phyloP scores from a whole-genome alignment of 129 eudicot species.

The Artemisia tridentata region DNA sequence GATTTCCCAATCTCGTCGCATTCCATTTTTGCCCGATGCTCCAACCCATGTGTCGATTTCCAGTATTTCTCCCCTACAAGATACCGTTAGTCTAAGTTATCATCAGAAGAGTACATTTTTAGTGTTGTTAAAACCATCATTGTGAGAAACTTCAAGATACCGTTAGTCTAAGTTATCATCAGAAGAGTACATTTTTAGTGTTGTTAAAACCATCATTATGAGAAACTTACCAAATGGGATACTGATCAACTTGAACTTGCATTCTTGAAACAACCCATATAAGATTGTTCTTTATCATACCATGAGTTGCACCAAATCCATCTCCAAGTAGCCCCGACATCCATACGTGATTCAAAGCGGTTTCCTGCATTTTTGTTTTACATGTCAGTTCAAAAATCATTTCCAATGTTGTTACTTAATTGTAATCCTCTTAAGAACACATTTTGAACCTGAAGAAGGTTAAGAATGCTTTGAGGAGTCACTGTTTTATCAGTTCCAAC shows the following conservation, averaged over 20 bases:
- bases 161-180: background rate
- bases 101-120: background rate
- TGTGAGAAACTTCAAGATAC: background rate
- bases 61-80: slow-evolving; percentile 70
- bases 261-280: slow-evolving; percentile 87
- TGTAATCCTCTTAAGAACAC: background rate
- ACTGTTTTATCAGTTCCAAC: slow-evolving; percentile 71
- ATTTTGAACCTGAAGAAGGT: slow-evolving; percentile 55
- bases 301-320: slow-evolving; percentile 88
- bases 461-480: slow-evolving; percentile 65
- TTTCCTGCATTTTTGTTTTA: slow-evolving; percentile 53
- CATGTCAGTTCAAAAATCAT: background rate
- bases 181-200: background rate
- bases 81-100: background rate
- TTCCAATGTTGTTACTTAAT: background rate
- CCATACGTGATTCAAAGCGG: slow-evolving; percentile 83
- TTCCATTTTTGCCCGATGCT: slow-evolving; percentile 85
- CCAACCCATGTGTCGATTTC: slow-evolving; percentile 90
- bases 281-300: slow-evolving; percentile 71
- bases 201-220: background rate
- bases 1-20: slow-evolving; percentile 81
- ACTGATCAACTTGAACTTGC: slow-evolving; percentile 79
- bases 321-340: slow-evolving; percentile 83
- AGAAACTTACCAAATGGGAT: slow-evolving; percentile 64
- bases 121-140: background rate